Percentiles rank a stretch among this genome's conserved stretches.
phyloP scores from a whole-genome alignment of 495 filamentous ascomycete genomes.

The Chlorociboria aeruginascens region DNA sequence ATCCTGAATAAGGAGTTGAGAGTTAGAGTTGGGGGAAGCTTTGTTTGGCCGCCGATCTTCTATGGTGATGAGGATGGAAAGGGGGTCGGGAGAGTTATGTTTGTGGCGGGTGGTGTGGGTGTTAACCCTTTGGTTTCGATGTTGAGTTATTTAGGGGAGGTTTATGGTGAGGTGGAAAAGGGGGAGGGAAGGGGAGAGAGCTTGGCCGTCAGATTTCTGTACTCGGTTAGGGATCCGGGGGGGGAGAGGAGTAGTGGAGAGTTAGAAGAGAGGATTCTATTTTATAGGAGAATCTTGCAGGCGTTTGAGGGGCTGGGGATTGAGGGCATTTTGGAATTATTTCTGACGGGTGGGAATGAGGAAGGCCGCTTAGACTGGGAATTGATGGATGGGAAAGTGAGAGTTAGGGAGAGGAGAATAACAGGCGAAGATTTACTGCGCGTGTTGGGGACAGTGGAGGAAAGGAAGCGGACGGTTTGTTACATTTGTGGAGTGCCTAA shows the following conservation, averaged over 20 bases:
- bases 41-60: conserved; percentile 57
- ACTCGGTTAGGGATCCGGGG: conserved; percentile 3
- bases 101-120: conserved; percentile 76
- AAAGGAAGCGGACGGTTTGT: conserved; percentile 41
- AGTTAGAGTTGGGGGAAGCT: conserved; percentile 69
- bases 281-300: conserved; percentile 29
- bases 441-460: conserved; percentile 31
- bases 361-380: not conserved
- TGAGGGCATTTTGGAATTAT: conserved; percentile 12
- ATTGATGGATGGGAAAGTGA: conserved; percentile 14
- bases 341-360: conserved; percentile 12
- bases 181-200: conserved; percentile 24
- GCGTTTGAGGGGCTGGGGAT: conserved; percentile 20
- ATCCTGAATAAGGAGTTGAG: conserved; percentile 46
- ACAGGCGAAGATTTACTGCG: conserved; percentile 34
- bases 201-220: conserved; percentile 28
- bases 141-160: conserved; percentile 24
- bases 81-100: conserved; percentile 43
- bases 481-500: conserved; percentile 70
- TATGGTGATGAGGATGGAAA: conserved; percentile 13
- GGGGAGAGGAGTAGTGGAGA: conserved; percentile 3
- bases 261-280: conserved; percentile 21
- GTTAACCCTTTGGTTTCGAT: conserved; percentile 57
- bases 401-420: conserved; percentile 32
- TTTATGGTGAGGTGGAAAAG: not conserved